Evolutionary conservation across 768 basidiomycete species (phyloP).

Genomic region (Tricholoma sp.): DNA sequence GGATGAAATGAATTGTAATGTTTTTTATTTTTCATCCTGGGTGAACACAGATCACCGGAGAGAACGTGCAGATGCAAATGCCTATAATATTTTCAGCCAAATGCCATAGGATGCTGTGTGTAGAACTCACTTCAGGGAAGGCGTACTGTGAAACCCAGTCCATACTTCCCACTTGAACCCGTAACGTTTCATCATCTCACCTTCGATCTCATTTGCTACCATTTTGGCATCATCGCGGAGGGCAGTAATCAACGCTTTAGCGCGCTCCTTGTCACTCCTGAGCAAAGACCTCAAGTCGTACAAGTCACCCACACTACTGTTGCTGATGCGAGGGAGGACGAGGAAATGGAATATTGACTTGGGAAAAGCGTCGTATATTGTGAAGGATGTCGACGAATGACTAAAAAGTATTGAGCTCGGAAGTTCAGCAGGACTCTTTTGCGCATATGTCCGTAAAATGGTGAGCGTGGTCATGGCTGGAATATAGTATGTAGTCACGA

Average conservation of each 20-base stretch:
- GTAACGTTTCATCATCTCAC: constrained; percentile 74
- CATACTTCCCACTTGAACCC: constrained; percentile 75
- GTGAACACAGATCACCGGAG: constrained; percentile 69
- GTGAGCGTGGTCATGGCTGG: constrained; percentile 41
- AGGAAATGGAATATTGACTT: constrained; percentile 89
- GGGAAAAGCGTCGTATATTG: constrained; percentile 71
- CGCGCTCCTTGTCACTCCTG: constrained; percentile 45
- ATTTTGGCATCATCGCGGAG: constrained; percentile 53
- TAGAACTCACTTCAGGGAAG: constrained; percentile 78
- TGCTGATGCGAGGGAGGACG: constrained; percentile 60
- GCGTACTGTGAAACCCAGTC: constrained; percentile 80
- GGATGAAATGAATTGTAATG: constrained; percentile 93
- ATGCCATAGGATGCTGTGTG: background rate
- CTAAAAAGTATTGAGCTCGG: constrained; percentile 59
- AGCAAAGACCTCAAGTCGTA: constrained; percentile 52
- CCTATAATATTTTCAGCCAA: constrained; percentile 28
- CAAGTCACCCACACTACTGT: constrained; percentile 30
- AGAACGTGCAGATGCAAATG: constrained; percentile 85
- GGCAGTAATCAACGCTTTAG: constrained; percentile 46
- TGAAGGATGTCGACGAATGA: constrained; percentile 49
- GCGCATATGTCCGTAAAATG: constrained; percentile 59
- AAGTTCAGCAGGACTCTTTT: constrained; percentile 42
- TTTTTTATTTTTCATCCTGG: constrained; percentile 76
- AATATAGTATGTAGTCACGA: background rate
- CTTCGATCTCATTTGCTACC: constrained; percentile 57